These are phyloP conservation scores for Pisolithus marmoratus DNA, from an alignment of 768 basidiomycete genomes.

Conservation along the genomic window DNA sequence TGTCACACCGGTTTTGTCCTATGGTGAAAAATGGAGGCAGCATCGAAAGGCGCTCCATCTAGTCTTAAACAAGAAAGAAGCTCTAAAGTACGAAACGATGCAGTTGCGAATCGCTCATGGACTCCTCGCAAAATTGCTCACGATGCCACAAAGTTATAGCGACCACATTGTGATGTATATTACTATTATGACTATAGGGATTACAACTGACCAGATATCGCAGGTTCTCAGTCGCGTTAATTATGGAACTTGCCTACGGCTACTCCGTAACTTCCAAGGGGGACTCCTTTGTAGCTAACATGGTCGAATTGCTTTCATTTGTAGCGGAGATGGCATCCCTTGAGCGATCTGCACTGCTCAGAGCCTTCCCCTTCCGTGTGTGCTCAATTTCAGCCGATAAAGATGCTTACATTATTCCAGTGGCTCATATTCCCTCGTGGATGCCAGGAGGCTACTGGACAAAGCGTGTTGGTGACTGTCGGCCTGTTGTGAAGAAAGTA, in stretches of 20 bases:
- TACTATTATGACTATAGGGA: constrained; percentile 5
- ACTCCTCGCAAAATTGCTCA: constrained; percentile 16
- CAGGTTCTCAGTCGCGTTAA: constrained; percentile 17
- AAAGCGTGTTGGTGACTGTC: constrained; percentile 9
- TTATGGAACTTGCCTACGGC: constrained; percentile 21
- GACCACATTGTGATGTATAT: constrained; percentile 17
- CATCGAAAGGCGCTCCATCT: constrained; percentile 24
- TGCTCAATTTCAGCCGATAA: background rate
- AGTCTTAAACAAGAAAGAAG: constrained; percentile 13
- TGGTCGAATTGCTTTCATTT: constrained; percentile 7
- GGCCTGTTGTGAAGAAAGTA: constrained; percentile 15
- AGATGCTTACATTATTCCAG: background rate
- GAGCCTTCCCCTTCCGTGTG: constrained; percentile 23
- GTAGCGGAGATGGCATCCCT: constrained; percentile 10
- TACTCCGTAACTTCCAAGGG: constrained; percentile 17
- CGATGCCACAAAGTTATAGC: constrained; percentile 5
- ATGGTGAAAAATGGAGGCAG: constrained; percentile 23
- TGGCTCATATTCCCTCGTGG: constrained; percentile 27
- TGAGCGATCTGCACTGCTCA: constrained; percentile 15
- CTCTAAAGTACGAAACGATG: constrained; percentile 8
- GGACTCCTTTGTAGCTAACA: constrained; percentile 21
- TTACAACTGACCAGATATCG: background rate
- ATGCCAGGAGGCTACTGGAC: constrained; percentile 29
- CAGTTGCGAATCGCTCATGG: constrained; percentile 14
- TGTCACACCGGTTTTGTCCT: constrained; percentile 19